Percentiles rank a stretch among this genome's conserved stretches.
Conservation (phyloP, 2,329 filamentous ascomycete genomes). For the Arthrobotrys musiformis region DNA sequence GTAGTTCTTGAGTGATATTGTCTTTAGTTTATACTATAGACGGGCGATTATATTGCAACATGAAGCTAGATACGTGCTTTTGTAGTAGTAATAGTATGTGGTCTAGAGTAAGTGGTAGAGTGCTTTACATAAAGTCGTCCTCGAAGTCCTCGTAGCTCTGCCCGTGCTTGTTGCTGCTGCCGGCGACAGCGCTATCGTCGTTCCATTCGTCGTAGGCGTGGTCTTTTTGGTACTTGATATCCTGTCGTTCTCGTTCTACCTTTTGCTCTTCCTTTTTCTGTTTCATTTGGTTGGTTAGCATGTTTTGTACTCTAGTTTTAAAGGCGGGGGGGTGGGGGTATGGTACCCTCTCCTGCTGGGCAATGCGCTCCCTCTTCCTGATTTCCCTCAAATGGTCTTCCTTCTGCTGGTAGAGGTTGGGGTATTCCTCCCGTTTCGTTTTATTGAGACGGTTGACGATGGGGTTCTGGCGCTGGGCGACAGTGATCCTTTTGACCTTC, state of each 20-base stretch:
- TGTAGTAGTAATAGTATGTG: too few relatives aligned
- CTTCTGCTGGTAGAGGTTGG: slow-evolving; percentile 83
- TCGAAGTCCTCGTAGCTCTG: slow-evolving; percentile 76
- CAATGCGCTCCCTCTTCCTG: slow-evolving; percentile 75
- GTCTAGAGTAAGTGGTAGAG: too few relatives aligned
- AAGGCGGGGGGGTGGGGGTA: not conserved
- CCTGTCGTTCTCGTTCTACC: slow-evolving; percentile 80
- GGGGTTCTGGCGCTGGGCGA: slow-evolving; percentile 82
- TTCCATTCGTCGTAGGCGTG: slow-evolving; percentile 96
- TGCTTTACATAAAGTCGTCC: slow-evolving; percentile 89
- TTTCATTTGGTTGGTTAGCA: not conserved
- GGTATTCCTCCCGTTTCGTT: slow-evolving; percentile 87
- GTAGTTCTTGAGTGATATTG: not conserved
- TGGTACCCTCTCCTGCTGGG: slow-evolving; percentile 71
- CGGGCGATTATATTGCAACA: too few relatives aligned
- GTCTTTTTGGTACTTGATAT: slow-evolving; percentile 94
- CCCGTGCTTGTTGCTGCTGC: slow-evolving; percentile 83
- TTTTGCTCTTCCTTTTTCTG: slow-evolving; percentile 81
- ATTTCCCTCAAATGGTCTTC: slow-evolving; percentile 79
- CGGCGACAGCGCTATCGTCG: slow-evolving; percentile 80
- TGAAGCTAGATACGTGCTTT: too few relatives aligned
- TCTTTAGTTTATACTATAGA: too few relatives aligned
- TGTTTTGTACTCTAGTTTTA: not conserved
- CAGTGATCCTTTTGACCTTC: slow-evolving; percentile 83
- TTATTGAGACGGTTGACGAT: slow-evolving; percentile 99